These are phyloP conservation scores for Salix viminalis DNA, from an alignment of 345 rosid genomes.

Conservation along the genomic window DNA sequence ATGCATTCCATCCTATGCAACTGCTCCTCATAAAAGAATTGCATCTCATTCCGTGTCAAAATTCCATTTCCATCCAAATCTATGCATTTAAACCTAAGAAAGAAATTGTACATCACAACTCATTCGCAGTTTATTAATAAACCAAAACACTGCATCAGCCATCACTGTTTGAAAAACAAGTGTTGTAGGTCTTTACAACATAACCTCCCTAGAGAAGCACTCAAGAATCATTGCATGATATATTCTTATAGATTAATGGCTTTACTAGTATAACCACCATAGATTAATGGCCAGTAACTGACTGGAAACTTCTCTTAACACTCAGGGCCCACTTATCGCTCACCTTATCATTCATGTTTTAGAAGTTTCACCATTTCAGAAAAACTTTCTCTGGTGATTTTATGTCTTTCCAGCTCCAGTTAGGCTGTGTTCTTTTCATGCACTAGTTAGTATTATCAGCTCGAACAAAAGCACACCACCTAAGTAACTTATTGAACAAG, in stretches of 20 bases:
- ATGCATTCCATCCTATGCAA: constrained; percentile 98
- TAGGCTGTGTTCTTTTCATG: background rate
- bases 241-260: background rate
- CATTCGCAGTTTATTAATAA: background rate
- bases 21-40: constrained; percentile 93
- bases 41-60: constrained; percentile 78
- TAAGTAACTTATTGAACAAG: background rate
- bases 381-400: background rate
- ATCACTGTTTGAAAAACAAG: background rate
- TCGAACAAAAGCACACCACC: background rate
- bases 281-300: background rate
- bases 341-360: background rate
- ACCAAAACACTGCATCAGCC: background rate
- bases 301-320: background rate
- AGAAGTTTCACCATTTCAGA: background rate
- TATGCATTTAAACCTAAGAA: constrained; percentile 82
- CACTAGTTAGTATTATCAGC: background rate
- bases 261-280: background rate
- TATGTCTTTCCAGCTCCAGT: background rate
- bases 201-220: background rate
- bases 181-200: background rate
- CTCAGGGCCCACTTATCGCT: background rate
- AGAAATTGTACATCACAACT: constrained; percentile 18
- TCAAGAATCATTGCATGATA: background rate
- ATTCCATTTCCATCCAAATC: constrained; percentile 95